Evolutionary conservation across 495 filamentous ascomycete genomes (phyloP).

Genomic region (Penicillium samsonianum): DNA sequence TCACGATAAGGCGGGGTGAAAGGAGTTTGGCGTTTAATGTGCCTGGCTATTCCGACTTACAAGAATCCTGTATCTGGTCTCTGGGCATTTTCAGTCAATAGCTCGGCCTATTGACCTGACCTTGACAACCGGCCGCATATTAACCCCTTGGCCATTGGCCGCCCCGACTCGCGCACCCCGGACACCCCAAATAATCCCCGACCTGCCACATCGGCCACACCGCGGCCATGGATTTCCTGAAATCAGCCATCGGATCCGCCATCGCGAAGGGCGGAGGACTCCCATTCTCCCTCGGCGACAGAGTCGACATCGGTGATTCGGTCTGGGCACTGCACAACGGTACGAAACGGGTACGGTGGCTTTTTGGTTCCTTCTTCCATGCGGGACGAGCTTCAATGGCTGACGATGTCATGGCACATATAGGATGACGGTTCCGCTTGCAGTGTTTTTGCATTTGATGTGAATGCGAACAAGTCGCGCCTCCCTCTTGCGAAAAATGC

Average conservation of each 20-base stretch:
- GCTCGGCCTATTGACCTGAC: neutral
- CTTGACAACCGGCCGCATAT: neutral
- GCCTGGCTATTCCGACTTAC: neutral
- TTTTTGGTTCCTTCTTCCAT: constrained; percentile 14
- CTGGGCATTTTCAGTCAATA: neutral
- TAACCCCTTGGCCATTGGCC: constrained; percentile 12
- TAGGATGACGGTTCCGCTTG: constrained; percentile 92
- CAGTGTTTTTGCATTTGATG: constrained; percentile 95
- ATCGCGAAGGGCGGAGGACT: constrained; percentile 93
- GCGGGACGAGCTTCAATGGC: constrained; percentile 3
- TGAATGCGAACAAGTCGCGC: constrained; percentile 71
- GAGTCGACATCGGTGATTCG: constrained; percentile 82
- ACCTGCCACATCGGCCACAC: constrained; percentile 11
- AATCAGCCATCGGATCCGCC: constrained; percentile 93
- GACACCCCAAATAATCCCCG: constrained; percentile 14
- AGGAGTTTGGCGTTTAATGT: constrained; percentile 8
- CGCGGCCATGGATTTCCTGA: constrained; percentile 86
- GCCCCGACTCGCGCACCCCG: constrained; percentile 3
- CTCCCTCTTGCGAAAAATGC: constrained; percentile 90
- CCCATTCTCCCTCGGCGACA: constrained; percentile 87
- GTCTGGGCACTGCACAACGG: constrained; percentile 94
- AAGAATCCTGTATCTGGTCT: neutral
- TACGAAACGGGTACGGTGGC: constrained; percentile 71
- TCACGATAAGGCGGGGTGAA: constrained; percentile 29
- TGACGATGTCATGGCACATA: constrained; percentile 5